These are phyloP conservation scores for Talaromyces sp. DNA, from an alignment of 2,329 filamentous ascomycete species.

Conservation along the genomic window DNA sequence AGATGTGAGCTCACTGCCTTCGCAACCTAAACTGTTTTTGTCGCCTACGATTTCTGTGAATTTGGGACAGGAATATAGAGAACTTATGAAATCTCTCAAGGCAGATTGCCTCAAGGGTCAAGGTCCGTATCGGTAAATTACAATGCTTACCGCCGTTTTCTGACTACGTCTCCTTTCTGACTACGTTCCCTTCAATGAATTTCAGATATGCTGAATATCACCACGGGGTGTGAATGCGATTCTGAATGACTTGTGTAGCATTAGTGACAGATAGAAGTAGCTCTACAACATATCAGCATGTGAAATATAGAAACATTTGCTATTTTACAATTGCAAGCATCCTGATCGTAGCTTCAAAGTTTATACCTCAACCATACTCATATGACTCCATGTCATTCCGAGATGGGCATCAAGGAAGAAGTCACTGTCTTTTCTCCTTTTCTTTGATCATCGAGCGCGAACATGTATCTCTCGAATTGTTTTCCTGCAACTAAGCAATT, in stretches of 20 bases:
- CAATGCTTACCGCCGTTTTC: too few relatives aligned
- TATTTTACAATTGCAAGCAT: background rate
- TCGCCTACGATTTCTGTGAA: background rate
- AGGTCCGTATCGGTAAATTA: too few relatives aligned
- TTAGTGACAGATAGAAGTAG: background rate
- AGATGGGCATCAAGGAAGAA: background rate
- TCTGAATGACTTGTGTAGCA: background rate
- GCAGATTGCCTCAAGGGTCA: too few relatives aligned
- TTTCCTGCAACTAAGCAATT: background rate
- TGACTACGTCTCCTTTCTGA: background rate
- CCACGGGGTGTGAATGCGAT: background rate
- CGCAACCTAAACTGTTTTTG: background rate
- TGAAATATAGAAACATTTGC: background rate
- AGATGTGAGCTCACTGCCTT: background rate
- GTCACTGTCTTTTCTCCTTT: background rate
- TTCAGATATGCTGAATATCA: background rate
- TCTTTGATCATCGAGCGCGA: too few relatives aligned
- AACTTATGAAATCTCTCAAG: background rate
- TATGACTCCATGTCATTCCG: background rate
- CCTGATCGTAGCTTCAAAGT: background rate
- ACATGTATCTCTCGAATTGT: background rate
- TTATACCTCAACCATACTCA: background rate
- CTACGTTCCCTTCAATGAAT: background rate
- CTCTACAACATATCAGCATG: background rate
- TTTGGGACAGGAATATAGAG: background rate